Percentiles rank a stretch among this genome's conserved stretches.
phyloP scores from a whole-genome alignment of 2,329 filamentous ascomycete species.

The Cercospora sp. region DNA sequence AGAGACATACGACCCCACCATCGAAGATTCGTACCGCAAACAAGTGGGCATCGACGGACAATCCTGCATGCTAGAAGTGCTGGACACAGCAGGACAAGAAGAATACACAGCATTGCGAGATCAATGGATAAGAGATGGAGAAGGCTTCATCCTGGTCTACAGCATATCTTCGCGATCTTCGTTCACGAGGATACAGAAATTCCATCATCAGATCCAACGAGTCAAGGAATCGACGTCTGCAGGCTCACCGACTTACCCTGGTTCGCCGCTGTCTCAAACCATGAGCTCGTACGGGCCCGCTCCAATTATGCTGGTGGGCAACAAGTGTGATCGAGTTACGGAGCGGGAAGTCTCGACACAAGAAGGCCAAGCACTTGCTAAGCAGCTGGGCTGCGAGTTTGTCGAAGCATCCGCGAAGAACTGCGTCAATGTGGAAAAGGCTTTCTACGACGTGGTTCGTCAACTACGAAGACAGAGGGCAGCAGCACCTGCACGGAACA shows the following conservation, averaged over 20 bases:
- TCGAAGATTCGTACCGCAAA: constrained; percentile 69
- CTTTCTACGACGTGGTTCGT: constrained; percentile 95
- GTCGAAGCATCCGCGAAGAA: constrained; percentile 97
- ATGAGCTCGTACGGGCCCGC: constrained; percentile 65
- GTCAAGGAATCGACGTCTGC: constrained; percentile 85
- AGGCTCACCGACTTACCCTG: constrained; percentile 73
- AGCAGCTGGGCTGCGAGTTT: constrained; percentile 92
- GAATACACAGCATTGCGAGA: constrained; percentile 96
- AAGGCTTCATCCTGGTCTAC: constrained; percentile 96
- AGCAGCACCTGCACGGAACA: constrained; percentile 29
- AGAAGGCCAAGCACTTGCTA: constrained; percentile 87
- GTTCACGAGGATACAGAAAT: constrained; percentile 90
- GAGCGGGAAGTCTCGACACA: constrained; percentile 96
- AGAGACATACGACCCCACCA: constrained; percentile 76
- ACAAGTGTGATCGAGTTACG: constrained; percentile 95
- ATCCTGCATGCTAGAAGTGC: constrained; percentile 94
- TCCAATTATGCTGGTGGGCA: constrained; percentile 96
- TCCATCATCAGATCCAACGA: constrained; percentile 94
- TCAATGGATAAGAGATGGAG: constrained; percentile 97
- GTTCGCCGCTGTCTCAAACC: constrained; percentile 66
- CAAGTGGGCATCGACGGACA: constrained; percentile 85
- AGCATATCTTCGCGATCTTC: constrained; percentile 97
- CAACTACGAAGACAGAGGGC: constrained; percentile 78
- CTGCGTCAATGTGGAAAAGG: constrained; percentile 97
- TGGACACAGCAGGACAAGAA: constrained; percentile 97